A percentile compares a stretch with the other conserved stretches of the same genome.
These are phyloP conservation scores for Phytophthora meadii DNA, from an alignment of 352 stramenopile species.

Conservation along the genomic window DNA sequence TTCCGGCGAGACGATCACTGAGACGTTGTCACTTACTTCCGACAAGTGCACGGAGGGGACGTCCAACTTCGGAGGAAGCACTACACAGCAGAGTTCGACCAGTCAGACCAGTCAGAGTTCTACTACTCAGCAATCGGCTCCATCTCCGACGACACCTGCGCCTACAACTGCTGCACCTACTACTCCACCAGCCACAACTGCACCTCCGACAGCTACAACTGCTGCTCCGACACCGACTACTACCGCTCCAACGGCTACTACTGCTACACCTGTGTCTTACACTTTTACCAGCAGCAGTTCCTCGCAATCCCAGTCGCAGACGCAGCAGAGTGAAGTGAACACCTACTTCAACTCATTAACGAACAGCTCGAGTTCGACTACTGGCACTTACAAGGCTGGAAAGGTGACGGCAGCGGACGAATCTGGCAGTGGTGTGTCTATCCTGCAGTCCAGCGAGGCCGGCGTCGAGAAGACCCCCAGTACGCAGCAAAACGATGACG, in stretches of 20 bases:
- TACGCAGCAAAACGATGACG: constrained; percentile 15
- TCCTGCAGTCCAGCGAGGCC: constrained; percentile 40
- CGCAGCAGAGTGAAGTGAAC: constrained; percentile 20
- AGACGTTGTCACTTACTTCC: constrained; percentile 52
- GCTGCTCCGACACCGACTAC: neutral
- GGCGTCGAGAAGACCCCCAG: constrained; percentile 31
- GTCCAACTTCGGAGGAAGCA: constrained; percentile 30
- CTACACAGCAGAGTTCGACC: constrained; percentile 20
- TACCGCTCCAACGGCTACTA: neutral
- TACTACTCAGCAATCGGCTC: constrained; percentile 10
- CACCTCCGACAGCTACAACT: neutral
- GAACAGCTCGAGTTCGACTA: constrained; percentile 12
- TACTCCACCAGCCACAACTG: constrained; percentile 4
- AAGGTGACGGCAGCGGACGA: constrained; percentile 25
- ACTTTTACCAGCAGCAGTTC: constrained; percentile 3
- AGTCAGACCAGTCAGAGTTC: constrained; percentile 23
- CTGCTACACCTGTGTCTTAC: constrained; percentile 5
- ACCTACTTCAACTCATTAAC: constrained; percentile 27
- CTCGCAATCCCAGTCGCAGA: constrained; percentile 13
- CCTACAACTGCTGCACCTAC: constrained; percentile 12
- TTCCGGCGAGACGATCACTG: constrained; percentile 54
- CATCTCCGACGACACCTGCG: constrained; percentile 1
- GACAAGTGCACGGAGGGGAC: constrained; percentile 51
- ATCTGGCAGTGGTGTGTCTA: constrained; percentile 31
- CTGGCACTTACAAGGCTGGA: constrained; percentile 23